Percentiles rank a stretch among this genome's conserved stretches.
phyloP scores from a whole-genome alignment of 495 filamentous ascomycete species.

The Penicillium coffeae region DNA sequence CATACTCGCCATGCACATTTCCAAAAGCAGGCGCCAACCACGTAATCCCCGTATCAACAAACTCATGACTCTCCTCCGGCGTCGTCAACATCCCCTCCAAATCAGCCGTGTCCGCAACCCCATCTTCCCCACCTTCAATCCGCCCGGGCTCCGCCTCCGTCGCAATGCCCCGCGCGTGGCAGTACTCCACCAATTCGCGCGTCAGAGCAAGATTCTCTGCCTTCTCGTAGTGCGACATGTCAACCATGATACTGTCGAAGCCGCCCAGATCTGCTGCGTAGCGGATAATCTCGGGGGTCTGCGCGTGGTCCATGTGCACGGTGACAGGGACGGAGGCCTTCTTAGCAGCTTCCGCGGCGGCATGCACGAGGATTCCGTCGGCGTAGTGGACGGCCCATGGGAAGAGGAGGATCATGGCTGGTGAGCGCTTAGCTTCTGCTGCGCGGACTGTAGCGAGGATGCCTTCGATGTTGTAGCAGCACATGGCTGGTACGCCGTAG shows the following conservation, averaged over 20 bases:
- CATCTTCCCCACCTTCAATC: conserved; percentile 84
- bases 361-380: conserved; percentile 57
- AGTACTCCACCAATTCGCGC: conserved; percentile 64
- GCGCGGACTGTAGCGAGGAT: conserved; percentile 61
- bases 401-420: conserved; percentile 81
- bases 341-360: conserved; percentile 59
- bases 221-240: conserved; percentile 81
- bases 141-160: conserved; percentile 78
- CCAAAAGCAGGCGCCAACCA: conserved; percentile 83
- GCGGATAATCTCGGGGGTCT: conserved; percentile 65
- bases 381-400: conserved; percentile 80
- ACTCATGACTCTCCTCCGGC: conserved; percentile 69
- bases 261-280: conserved; percentile 60
- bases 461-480: conserved; percentile 83
- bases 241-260: conserved; percentile 81
- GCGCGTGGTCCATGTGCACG: conserved; percentile 74
- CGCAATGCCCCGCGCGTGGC: conserved; percentile 70
- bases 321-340: conserved; percentile 66
- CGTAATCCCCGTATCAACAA: conserved; percentile 75
- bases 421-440: conserved; percentile 67
- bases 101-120: conserved; percentile 70
- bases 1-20: conserved; percentile 83
- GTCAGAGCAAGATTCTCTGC: conserved; percentile 74
- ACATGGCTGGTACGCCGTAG: conserved; percentile 62
- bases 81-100: conserved; percentile 74